A percentile compares a stretch with the other conserved stretches of the same genome.
These are phyloP conservation scores for Diospyros lotus DNA, from an alignment of 148 eudicot genomes.

Conservation along the genomic window DNA sequence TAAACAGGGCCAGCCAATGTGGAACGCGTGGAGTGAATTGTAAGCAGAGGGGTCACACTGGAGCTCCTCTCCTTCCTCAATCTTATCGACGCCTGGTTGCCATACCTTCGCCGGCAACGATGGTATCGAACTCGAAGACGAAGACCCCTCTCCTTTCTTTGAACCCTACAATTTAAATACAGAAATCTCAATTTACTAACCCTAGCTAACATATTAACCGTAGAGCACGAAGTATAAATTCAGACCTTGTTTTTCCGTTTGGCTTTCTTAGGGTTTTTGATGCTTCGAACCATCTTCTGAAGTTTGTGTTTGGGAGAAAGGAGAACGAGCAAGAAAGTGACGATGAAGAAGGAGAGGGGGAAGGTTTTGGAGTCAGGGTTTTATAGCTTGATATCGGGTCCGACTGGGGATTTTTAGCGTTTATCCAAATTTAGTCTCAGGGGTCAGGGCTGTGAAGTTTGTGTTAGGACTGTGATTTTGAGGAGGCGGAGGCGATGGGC, in stretches of 20 bases:
- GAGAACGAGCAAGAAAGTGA: constrained; percentile 7
- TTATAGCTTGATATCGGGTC: not conserved
- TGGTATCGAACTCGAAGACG: constrained; percentile 35
- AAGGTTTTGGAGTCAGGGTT: constrained; percentile 13
- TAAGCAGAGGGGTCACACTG: constrained; percentile 91
- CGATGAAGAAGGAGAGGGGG: not conserved
- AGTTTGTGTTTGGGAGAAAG: not conserved
- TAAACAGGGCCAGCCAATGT: constrained; percentile 94
- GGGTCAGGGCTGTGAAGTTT: too few relatives aligned
- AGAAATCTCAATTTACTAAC: not conserved
- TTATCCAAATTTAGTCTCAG: too few relatives aligned
- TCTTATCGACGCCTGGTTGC: constrained; percentile 80
- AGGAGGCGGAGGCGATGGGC: too few relatives aligned
- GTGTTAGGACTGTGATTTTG: too few relatives aligned
- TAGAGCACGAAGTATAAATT: not conserved
- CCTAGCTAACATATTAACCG: not conserved
- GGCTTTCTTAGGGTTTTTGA: constrained; percentile 62
- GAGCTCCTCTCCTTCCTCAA: constrained; percentile 89
- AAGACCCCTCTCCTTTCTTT: constrained; percentile 49
- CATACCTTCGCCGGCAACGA: constrained; percentile 66
- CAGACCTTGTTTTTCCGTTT: constrained; percentile 62
- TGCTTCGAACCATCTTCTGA: constrained; percentile 59
- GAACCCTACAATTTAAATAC: constrained; percentile 30
- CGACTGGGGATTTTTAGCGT: too few relatives aligned
- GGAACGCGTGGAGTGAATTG: constrained; percentile 85